phyloP scores from a whole-genome alignment of 768 basidiomycete species.

The Auricularia sp. region DNA sequence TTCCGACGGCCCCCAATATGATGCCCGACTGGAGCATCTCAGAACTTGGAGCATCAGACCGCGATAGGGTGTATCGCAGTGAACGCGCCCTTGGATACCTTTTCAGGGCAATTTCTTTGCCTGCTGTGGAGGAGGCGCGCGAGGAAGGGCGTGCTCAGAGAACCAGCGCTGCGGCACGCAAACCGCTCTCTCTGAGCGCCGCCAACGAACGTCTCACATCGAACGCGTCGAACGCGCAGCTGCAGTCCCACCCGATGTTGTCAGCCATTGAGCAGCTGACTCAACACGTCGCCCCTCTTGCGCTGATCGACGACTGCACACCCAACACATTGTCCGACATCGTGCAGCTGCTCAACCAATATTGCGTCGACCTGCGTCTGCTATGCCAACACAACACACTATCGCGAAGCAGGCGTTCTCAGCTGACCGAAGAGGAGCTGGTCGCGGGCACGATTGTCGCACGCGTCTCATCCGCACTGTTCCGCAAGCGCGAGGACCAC shows the following conservation, averaged over 20 bases:
- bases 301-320: too few relatives aligned
- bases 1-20: conserved; percentile 28
- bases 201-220: too few relatives aligned
- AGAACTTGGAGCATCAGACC: neutral
- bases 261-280: too few relatives aligned
- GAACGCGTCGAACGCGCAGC: too few relatives aligned
- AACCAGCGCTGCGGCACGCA: too few relatives aligned
- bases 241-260: too few relatives aligned
- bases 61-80: conserved; percentile 38
- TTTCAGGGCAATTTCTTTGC: conserved; percentile 51
- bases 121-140: conserved; percentile 15
- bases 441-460: conserved; percentile 57
- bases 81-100: conserved; percentile 46
- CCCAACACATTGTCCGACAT: neutral
- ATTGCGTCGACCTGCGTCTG: conserved; percentile 34
- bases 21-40: conserved; percentile 47
- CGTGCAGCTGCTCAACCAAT: conserved; percentile 21
- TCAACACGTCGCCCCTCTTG: too few relatives aligned
- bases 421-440: conserved; percentile 53
- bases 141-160: neutral
- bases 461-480: conserved; percentile 39
- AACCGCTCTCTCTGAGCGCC: too few relatives aligned
- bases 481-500: conserved; percentile 35
- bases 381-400: conserved; percentile 41
- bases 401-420: conserved; percentile 29